Evolutionary conservation across 1,284 basidiomycete species (phyloP).

Genomic region (Trichosporon ovoides): DNA sequence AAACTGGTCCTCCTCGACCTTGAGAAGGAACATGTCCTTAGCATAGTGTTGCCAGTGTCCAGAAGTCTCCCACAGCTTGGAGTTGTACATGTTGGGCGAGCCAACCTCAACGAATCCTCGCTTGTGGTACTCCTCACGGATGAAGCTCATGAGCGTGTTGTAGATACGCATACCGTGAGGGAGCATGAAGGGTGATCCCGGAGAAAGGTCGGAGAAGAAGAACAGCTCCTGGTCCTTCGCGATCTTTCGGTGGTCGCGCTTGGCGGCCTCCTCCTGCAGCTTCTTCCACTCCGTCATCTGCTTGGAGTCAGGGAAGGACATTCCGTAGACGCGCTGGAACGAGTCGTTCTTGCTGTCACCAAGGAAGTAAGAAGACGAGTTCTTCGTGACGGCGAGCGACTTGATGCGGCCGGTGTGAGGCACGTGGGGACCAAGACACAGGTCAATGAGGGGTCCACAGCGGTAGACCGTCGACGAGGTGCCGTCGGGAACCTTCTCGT

Average conservation of each 20-base stretch:
- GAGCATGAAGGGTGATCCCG: slow-evolving; percentile 93
- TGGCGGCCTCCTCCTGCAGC: slow-evolving; percentile 93
- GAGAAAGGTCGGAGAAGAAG: slow-evolving; percentile 96
- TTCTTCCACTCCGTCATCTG: slow-evolving; percentile 92
- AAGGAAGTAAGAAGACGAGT: slow-evolving; percentile 97
- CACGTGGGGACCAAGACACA: slow-evolving; percentile 95
- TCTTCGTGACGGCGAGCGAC: slow-evolving; percentile 93
- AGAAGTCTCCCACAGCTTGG: slow-evolving; percentile 97
- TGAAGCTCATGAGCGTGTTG: slow-evolving; percentile 84
- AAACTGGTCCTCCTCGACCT: slow-evolving; percentile 92
- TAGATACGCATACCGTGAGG: slow-evolving; percentile 97
- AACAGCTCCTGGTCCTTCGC: slow-evolving; percentile 96
- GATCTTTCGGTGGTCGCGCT: slow-evolving; percentile 94
- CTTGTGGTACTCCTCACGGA: slow-evolving; percentile 64
- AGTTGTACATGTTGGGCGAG: slow-evolving; percentile 96
- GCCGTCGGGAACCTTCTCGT: slow-evolving; percentile 93
- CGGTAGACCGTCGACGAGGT: slow-evolving; percentile 97
- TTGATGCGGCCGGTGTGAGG: slow-evolving; percentile 98
- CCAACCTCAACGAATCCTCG: slow-evolving; percentile 64
- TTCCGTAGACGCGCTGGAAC: slow-evolving; percentile 94
- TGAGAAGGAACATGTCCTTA: slow-evolving; percentile 94
- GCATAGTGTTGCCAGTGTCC: slow-evolving; percentile 98
- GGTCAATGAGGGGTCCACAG: slow-evolving; percentile 96
- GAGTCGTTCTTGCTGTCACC: slow-evolving; percentile 92
- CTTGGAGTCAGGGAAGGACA: slow-evolving; percentile 98